phyloP scores from a whole-genome alignment of 306 rosid species.

The Cicer judaicum region DNA sequence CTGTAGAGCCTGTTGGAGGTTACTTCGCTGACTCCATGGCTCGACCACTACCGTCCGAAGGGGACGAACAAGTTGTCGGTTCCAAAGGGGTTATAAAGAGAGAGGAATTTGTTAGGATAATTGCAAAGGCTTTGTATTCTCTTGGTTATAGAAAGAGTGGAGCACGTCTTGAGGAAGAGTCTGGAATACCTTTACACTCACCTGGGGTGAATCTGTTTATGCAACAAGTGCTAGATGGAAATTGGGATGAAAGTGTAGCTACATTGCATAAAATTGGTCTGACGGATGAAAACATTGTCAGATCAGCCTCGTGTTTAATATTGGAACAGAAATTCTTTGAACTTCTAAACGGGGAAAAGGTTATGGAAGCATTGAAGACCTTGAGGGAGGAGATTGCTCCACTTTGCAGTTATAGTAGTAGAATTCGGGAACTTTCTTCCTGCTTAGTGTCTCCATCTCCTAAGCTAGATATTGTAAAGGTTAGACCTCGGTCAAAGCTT shows the following conservation, averaged over 20 bases:
- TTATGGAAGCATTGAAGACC: slow-evolving; percentile 83
- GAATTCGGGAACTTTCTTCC: slow-evolving; percentile 84
- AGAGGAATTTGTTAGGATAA: slow-evolving; percentile 93
- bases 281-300: slow-evolving; percentile 61
- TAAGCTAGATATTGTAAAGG: slow-evolving; percentile 50
- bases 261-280: slow-evolving; percentile 77
- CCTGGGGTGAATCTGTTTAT: slow-evolving; percentile 66
- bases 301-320: slow-evolving; percentile 77
- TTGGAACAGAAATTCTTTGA: slow-evolving; percentile 91
- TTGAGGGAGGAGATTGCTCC: slow-evolving; percentile 89
- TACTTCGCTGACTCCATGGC: slow-evolving; percentile 86
- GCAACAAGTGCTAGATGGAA: slow-evolving; percentile 84
- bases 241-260: slow-evolving; percentile 80
- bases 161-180: slow-evolving; percentile 88
- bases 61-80: slow-evolving; percentile 88
- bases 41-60: slow-evolving; percentile 80
- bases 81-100: slow-evolving; percentile 83
- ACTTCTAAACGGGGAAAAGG: slow-evolving; percentile 67
- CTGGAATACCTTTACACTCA: slow-evolving; percentile 86
- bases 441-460: slow-evolving; percentile 69
- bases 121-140: slow-evolving; percentile 88
- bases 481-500: slow-evolving; percentile 73
- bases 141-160: slow-evolving; percentile 90
- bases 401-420: slow-evolving; percentile 57
- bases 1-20: slow-evolving; percentile 66